A percentile compares a stretch with the other conserved stretches of the same genome.
Conservation (phyloP, 2,329 filamentous ascomycete species). For the Pyrenochaeta sp. region DNA sequence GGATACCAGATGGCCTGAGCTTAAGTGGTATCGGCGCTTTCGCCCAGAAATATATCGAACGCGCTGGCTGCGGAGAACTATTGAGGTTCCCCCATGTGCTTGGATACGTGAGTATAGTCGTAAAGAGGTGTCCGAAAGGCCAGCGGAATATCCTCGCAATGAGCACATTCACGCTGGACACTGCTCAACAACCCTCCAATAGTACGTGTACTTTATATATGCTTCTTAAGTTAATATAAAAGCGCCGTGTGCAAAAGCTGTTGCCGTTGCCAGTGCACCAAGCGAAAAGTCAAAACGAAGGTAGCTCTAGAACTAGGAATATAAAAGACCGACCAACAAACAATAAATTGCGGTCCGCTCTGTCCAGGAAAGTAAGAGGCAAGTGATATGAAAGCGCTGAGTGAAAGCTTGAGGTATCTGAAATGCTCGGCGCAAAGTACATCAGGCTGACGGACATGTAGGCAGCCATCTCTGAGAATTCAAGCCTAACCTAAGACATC, state of each 20-base stretch:
- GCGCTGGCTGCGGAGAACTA: not conserved
- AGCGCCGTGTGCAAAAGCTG: not conserved
- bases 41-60: not conserved
- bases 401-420: not conserved
- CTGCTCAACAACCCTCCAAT: not conserved
- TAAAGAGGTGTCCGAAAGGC: not conserved
- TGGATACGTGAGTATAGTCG: not conserved
- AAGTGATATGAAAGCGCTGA: not conserved
- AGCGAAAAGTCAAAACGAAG: not conserved
- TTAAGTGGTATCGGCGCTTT: not conserved
- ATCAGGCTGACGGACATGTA: conserved; percentile 2
- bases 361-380: not conserved
- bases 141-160: not conserved
- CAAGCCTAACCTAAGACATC: not conserved
- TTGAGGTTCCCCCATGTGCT: not conserved
- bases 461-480: conserved; percentile 2
- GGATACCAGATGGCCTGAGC: not conserved
- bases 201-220: not conserved
- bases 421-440: not conserved
- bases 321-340: not conserved
- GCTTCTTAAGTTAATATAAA: not conserved
- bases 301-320: not conserved
- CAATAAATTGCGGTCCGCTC: not conserved
- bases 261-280: not conserved
- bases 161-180: not conserved